Evolutionary conservation across 306 rosid genomes (phyloP), one percentile per base, ranked within the genome.

Genomic region (Inga laurina): DNA sequence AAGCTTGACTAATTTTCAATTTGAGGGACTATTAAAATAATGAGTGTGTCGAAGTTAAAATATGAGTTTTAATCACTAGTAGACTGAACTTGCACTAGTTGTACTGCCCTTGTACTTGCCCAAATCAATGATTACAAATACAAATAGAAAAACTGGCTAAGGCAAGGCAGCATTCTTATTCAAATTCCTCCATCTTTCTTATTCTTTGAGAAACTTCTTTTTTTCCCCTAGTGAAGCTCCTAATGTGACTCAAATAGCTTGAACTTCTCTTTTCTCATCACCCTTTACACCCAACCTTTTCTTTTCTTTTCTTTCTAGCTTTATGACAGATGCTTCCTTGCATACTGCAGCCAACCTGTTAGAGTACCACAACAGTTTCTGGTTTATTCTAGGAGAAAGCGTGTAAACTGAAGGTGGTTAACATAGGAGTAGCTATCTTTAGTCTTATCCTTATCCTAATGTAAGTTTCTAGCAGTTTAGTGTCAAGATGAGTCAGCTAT

Each of bases 271-370:
- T 72, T 45, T 72, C 32, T 10, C 43, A 39, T 39, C 43, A 4
- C 39, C 57, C 57, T 22, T 44, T 46, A 44, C 37, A 45, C 61
- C 41, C 61, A 45, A 24, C 52, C 7, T 48, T 72, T 48, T 46
- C 59, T 72, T 72, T 45, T 48, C 57, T 22, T 27, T 46, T 39
- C 48, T 72, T 45, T 49, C 57, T 22, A 12, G 57, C 9, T 44
- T 72, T 51, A 45, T 22, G 39, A 72, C 57, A 72, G 76, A 72
- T 72, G 39, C 30, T 45, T 24, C 49, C 56, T 72, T n/a, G 57
- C 56, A 18, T 69, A 41, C 27, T 3, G 75, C 54, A 43, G 35
- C 48, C 30, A 71, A 27, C 43, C 43, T 39, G 43, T 39, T 39
- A 39, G 43, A 39, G 8, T 6, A 39, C 43, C 43, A 39, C 43